A percentile compares a stretch with the other conserved stretches of the same genome.
These are phyloP conservation scores for Passiflora organensis DNA, from an alignment of 345 rosid genomes.

Conservation along the genomic window DNA sequence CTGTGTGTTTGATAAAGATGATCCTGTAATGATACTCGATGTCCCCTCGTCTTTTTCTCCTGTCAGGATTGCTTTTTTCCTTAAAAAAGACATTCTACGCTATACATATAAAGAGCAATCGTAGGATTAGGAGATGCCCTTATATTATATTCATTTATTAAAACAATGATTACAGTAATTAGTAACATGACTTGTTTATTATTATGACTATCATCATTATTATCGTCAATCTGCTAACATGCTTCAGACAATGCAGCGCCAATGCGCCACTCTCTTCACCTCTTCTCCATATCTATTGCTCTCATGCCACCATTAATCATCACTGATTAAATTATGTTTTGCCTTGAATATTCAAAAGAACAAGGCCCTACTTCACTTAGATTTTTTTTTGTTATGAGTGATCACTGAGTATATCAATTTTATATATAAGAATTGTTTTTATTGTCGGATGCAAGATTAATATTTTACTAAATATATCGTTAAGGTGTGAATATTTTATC, in stretches of 20 bases:
- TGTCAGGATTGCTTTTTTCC: slow-evolving; percentile 11
- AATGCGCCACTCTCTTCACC: not conserved
- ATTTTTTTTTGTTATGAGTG: too few relatives aligned
- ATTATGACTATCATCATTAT: slow-evolving; percentile 8
- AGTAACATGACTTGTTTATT: too few relatives aligned
- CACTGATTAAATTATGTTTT: too few relatives aligned
- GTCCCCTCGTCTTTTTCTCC: slow-evolving; percentile 28
- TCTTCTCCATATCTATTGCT: too few relatives aligned
- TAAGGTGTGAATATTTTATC: too few relatives aligned
- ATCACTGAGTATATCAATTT: too few relatives aligned
- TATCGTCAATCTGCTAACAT: slow-evolving; percentile 4
- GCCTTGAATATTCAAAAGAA: not conserved
- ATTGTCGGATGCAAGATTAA: too few relatives aligned
- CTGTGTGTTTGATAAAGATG: slow-evolving; percentile 37
- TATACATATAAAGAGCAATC: not conserved
- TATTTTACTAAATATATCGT: too few relatives aligned
- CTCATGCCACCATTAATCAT: too few relatives aligned
- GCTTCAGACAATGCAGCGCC: slow-evolving; percentile 1
- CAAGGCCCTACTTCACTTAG: not conserved
- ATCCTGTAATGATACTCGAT: slow-evolving; percentile 31
- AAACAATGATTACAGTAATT: slow-evolving; percentile 14
- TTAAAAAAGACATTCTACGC: slow-evolving; percentile 9
- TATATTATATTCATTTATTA: slow-evolving; percentile 7
- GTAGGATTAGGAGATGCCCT: slow-evolving; percentile 8
- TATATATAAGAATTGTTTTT: too few relatives aligned